These are phyloP conservation scores for Tetrastigma voinierianum DNA, from an alignment of 164 flowering plant species.

Conservation along the genomic window DNA sequence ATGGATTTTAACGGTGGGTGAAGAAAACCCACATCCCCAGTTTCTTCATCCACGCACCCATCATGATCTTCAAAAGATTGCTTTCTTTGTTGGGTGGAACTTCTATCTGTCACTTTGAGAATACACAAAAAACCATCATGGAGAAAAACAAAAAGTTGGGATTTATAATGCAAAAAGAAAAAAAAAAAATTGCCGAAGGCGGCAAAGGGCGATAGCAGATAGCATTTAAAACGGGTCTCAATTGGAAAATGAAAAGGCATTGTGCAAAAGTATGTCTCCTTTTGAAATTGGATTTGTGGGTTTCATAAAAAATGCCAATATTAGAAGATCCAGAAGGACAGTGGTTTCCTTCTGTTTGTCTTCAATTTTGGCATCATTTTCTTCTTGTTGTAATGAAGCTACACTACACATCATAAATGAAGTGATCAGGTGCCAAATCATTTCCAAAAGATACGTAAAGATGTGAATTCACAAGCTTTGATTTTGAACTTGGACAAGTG, in stretches of 20 bases:
- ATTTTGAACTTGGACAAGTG: slow-evolving; percentile 12
- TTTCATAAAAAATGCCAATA: slow-evolving; percentile 29
- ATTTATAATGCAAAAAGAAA: neutral
- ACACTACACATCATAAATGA: slow-evolving; percentile 23
- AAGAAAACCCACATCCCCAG: slow-evolving; percentile 22
- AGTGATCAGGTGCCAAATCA: slow-evolving; percentile 4
- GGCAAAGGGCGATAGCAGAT: neutral
- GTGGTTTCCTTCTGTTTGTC: slow-evolving; percentile 8
- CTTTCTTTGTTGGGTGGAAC: slow-evolving; percentile 28
- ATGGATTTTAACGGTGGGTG: slow-evolving; percentile 23
- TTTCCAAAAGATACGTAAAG: slow-evolving; percentile 7
- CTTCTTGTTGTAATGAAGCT: neutral
- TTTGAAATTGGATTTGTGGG: slow-evolving; percentile 4
- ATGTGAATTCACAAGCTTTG: slow-evolving; percentile 7
- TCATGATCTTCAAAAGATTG: slow-evolving; percentile 38
- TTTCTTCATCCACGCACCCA: slow-evolving; percentile 34
- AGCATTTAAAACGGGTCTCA: neutral
- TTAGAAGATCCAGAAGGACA: slow-evolving; percentile 19
- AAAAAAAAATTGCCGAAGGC: neutral
- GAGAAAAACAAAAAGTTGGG: neutral
- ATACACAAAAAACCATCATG: neutral
- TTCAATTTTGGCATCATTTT: slow-evolving; percentile 19
- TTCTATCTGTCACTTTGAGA: slow-evolving; percentile 25
- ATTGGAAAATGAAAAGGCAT: neutral
- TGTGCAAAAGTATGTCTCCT: neutral